Evolutionary conservation across 352 stramenopile genomes (phyloP).

Genomic region (Globisporangium parvum): DNA sequence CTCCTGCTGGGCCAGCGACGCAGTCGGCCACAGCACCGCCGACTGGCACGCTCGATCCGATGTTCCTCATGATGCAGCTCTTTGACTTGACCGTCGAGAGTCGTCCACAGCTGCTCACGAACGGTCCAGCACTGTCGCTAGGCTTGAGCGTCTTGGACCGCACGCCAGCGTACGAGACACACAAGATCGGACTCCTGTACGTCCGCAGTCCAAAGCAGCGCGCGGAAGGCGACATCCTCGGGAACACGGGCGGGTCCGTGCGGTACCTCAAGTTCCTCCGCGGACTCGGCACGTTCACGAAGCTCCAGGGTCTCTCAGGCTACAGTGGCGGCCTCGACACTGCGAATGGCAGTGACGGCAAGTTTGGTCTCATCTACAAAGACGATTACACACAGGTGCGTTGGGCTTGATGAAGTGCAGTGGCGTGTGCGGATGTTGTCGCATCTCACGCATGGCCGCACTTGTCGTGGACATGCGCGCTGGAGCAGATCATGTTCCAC

Average conservation of each 20-base stretch:
- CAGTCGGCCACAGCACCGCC: neutral
- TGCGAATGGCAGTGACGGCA: conserved; percentile 58
- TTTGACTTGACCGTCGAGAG: conserved; percentile 59
- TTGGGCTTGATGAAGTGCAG: neutral
- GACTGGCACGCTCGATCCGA: conserved; percentile 34
- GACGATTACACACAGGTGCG: conserved; percentile 60
- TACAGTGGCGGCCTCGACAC: conserved; percentile 80
- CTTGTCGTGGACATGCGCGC: no score
- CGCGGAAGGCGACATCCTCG: conserved; percentile 62
- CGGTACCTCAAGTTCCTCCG: conserved; percentile 73
- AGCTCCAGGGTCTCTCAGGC: conserved; percentile 52
- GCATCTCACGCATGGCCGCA: no score
- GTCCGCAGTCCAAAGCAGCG: conserved; percentile 50
- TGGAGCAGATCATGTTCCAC: conserved; percentile 87
- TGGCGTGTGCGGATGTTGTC: no score
- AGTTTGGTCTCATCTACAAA: conserved; percentile 69
- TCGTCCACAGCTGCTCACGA: conserved; percentile 50
- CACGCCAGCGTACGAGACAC: conserved; percentile 76
- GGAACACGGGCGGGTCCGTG: conserved; percentile 62
- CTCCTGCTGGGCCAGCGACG: neutral
- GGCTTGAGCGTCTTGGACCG: conserved; percentile 75
- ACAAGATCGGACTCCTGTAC: conserved; percentile 85
- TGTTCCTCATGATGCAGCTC: conserved; percentile 79
- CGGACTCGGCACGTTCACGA: conserved; percentile 57
- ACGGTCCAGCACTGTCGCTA: conserved; percentile 46